Conservation (phyloP, 495 filamentous ascomycete species). For the Daldinia grandis region DNA sequence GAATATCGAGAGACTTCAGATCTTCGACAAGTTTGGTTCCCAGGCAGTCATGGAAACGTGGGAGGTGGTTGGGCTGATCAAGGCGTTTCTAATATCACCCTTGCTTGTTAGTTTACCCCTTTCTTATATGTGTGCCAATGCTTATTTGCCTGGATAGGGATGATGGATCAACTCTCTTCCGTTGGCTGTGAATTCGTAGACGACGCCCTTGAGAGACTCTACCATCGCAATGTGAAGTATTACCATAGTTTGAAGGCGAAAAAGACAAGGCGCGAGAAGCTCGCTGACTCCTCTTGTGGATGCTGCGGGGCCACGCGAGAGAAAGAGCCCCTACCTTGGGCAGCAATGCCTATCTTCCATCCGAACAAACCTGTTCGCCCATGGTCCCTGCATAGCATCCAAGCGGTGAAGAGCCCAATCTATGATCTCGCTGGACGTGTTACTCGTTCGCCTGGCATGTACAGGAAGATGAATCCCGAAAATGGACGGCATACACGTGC, state of each 20-base stretch:
- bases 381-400: conserved; percentile 67
- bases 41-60: conserved; percentile 71
- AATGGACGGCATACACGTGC: conserved; percentile 51
- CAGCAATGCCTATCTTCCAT: conserved; percentile 54
- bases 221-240: conserved; percentile 58
- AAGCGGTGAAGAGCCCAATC: conserved; percentile 55
- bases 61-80: conserved; percentile 63
- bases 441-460: conserved; percentile 65
- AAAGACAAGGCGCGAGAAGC: conserved; percentile 27
- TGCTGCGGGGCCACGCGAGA: not conserved
- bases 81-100: conserved; percentile 69
- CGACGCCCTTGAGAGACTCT: conserved; percentile 61
- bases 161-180: conserved; percentile 72
- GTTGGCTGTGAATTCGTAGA: conserved; percentile 66
- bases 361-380: conserved; percentile 61
- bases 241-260: conserved; percentile 45
- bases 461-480: conserved; percentile 62
- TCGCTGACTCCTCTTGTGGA: conserved; percentile 7
- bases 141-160: conserved; percentile 49
- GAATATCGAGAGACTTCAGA: conserved; percentile 53
- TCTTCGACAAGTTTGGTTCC: conserved; percentile 79
- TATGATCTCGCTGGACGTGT: conserved; percentile 62
- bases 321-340: conserved; percentile 51
- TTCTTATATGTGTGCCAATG: conserved; percentile 4
- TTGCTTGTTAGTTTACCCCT: conserved; percentile 63